A percentile compares a stretch with the other conserved stretches of the same genome.
phyloP scores from a whole-genome alignment of 2,329 filamentous ascomycete genomes.

The Ophiostoma sp. region DNA sequence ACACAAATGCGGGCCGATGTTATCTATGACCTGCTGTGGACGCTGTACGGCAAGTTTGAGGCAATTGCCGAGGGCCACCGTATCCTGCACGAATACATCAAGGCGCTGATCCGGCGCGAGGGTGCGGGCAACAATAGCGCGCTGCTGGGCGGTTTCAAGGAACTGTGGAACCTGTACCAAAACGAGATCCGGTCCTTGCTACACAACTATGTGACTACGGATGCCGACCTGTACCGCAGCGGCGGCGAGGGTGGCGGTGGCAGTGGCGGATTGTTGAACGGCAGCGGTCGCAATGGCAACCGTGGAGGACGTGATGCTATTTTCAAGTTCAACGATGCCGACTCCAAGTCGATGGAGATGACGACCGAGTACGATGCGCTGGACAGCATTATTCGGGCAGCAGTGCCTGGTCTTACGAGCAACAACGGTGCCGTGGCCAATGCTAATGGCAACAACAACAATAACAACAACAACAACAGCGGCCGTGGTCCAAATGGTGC shows the following conservation, averaged over 20 bases:
- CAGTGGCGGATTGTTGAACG: background rate
- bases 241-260: constrained; percentile 24
- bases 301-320: constrained; percentile 38
- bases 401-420: constrained; percentile 85
- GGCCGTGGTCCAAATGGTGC: constrained; percentile 20
- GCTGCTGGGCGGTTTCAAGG: constrained; percentile 84
- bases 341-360: constrained; percentile 73
- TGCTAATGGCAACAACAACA: background rate
- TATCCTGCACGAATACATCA: constrained; percentile 86
- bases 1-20: constrained; percentile 76
- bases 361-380: constrained; percentile 81
- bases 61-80: constrained; percentile 94
- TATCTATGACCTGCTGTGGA: constrained; percentile 86
- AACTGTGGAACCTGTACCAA: constrained; percentile 96
- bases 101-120: constrained; percentile 78
- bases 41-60: constrained; percentile 92
- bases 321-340: constrained; percentile 81
- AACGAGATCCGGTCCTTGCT: constrained; percentile 93
- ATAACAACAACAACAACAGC: background rate
- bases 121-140: constrained; percentile 58
- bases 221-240: constrained; percentile 66
- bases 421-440: constrained; percentile 47
- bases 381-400: constrained; percentile 81
- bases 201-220: constrained; percentile 93
- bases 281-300: constrained; percentile 8